Conservation (phyloP, 129 eudicot genomes). For the Helichrysum umbraculigerum region DNA sequence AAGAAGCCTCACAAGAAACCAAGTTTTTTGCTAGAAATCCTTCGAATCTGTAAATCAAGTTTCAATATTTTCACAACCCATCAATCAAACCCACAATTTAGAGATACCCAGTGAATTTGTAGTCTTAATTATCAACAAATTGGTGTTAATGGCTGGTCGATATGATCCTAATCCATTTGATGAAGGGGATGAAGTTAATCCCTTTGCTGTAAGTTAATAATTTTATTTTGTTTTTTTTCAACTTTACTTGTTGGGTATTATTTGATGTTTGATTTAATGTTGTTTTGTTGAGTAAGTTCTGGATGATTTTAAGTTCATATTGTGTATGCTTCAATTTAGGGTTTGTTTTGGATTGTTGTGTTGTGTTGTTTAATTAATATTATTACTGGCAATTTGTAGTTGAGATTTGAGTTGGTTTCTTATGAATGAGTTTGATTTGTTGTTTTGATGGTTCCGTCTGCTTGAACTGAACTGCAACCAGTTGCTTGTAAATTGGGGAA, state of each 20-base stretch:
- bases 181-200: slow-evolving; percentile 39
- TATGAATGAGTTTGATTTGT: background rate
- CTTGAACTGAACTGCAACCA: background rate
- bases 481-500: background rate
- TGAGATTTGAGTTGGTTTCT: background rate
- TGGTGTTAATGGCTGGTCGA: slow-evolving; percentile 27
- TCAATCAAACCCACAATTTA: background rate
- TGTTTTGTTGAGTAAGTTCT: background rate
- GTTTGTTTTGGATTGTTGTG: slow-evolving; percentile 7
- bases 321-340: slow-evolving; percentile 27
- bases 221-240: background rate
- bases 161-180: slow-evolving; percentile 40
- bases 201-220: slow-evolving; percentile 30
- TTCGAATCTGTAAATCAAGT: background rate
- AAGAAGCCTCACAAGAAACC: slow-evolving; percentile 1
- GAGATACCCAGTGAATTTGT: background rate
- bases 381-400: background rate
- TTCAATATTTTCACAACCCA: slow-evolving; percentile 9
- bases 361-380: background rate
- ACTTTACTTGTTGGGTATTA: background rate
- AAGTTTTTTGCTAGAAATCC: background rate
- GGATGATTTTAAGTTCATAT: background rate
- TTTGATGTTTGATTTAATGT: background rate
- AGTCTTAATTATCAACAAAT: background rate
- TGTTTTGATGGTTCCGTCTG: slow-evolving; percentile 4